phyloP scores from a whole-genome alignment of 257 asterid species.

The Lycium barbarum region DNA sequence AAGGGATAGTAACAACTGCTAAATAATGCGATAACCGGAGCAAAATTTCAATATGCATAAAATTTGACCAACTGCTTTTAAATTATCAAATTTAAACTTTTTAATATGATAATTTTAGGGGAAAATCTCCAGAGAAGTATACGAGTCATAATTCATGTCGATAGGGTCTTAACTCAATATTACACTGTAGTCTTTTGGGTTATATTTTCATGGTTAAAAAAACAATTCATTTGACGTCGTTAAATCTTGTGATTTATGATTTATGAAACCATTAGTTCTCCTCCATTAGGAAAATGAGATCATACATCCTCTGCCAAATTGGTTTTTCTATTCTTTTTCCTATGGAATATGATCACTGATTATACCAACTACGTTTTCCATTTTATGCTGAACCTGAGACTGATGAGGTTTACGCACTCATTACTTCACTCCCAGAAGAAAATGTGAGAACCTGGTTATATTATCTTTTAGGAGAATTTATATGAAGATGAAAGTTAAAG shows the following conservation, averaged over 20 bases:
- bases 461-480: neutral
- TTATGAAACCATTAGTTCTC: neutral
- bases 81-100: no score
- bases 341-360: neutral
- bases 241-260: neutral
- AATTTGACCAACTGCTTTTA: no score
- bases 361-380: neutral
- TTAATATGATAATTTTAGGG: no score
- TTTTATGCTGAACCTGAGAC: constrained; percentile 70
- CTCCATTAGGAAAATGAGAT: neutral
- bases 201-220: no score
- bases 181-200: no score
- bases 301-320: neutral
- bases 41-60: no score
- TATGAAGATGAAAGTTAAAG: neutral
- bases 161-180: no score
- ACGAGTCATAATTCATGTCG: no score
- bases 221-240: no score
- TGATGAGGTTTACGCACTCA: constrained; percentile 79
- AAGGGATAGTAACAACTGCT: no score
- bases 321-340: neutral
- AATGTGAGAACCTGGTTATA: constrained; percentile 51
- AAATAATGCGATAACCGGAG: no score
- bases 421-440: constrained; percentile 65
- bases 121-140: no score